Conservation (phyloP, 495 filamentous ascomycete genomes). For the Daldinia caldariorum region DNA sequence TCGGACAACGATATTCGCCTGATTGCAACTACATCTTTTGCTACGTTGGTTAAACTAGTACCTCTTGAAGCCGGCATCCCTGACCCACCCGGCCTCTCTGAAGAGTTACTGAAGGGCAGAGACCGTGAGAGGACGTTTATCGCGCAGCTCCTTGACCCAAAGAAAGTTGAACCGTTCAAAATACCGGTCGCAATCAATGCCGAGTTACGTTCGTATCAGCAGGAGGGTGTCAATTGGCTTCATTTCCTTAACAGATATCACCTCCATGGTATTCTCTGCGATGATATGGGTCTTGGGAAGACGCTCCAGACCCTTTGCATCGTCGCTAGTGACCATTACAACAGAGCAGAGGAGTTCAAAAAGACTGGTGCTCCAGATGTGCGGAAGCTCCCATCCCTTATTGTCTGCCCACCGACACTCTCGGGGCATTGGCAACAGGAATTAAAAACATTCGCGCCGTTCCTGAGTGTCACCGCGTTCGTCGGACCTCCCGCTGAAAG, state of each 20-base stretch:
- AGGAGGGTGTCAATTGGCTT: constrained; percentile 99
- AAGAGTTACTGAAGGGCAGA: constrained; percentile 85
- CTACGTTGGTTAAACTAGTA: constrained; percentile 96
- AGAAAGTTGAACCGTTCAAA: constrained; percentile 92
- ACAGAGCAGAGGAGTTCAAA: constrained; percentile 87
- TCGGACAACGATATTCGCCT: constrained; percentile 94
- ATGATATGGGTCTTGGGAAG: constrained; percentile 99
- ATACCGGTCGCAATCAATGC: constrained; percentile 98
- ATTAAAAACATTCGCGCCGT: constrained; percentile 92
- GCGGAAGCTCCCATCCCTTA: constrained; percentile 85
- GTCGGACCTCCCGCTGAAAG: constrained; percentile 88
- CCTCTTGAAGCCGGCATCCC: constrained; percentile 98
- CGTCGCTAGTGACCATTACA: constrained; percentile 94
- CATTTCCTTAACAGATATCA: constrained; percentile 98
- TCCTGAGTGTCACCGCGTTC: constrained; percentile 87
- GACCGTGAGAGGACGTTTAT: constrained; percentile 96
- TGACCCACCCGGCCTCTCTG: constrained; percentile 91
- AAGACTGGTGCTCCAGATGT: constrained; percentile 79
- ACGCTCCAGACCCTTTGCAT: constrained; percentile 98
- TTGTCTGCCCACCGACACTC: constrained; percentile 95
- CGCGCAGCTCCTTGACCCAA: constrained; percentile 91
- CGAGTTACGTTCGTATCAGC: constrained; percentile 93
- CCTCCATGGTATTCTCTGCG: constrained; percentile 96
- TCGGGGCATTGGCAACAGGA: constrained; percentile 99
- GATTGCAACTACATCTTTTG: constrained; percentile 95